Evolutionary conservation across 75 land plant genomes (phyloP).

Genomic region (Azolla pinnata): DNA sequence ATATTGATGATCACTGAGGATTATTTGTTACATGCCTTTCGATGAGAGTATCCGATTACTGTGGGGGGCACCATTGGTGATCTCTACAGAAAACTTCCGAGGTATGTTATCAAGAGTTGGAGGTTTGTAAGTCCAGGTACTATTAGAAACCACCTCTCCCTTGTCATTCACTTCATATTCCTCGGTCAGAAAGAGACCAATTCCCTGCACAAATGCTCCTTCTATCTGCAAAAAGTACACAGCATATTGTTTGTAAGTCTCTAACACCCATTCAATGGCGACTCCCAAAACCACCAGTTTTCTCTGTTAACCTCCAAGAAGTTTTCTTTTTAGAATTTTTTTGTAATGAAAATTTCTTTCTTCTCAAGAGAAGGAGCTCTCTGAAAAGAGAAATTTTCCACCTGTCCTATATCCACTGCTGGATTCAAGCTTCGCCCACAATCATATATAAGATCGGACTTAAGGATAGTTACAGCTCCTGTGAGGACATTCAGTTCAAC

Average conservation of each 20-base stretch:
- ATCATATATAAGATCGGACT: conserved; percentile 63
- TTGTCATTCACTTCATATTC: conserved; percentile 18
- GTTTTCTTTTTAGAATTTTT: no score
- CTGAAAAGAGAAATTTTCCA: conserved; percentile 3
- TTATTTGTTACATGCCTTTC: conserved; percentile 46
- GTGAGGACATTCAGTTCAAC: conserved; percentile 79
- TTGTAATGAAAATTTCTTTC: not conserved
- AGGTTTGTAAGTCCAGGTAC: conserved; percentile 48
- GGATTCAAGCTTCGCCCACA: conserved; percentile 92
- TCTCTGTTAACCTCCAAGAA: no score
- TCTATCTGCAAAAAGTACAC: conserved; percentile 55
- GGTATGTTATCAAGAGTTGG: conserved; percentile 85
- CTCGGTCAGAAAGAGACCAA: conserved; percentile 20
- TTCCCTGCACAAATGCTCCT: conserved; percentile 95
- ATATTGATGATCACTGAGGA: not conserved
- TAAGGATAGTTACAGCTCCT: conserved; percentile 62
- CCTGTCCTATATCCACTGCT: conserved; percentile 95
- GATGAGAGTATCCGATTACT: conserved; percentile 69
- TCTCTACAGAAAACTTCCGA: conserved; percentile 57
- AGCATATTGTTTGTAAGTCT: no score
- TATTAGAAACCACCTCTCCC: conserved; percentile 29
- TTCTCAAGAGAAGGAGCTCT: not conserved
- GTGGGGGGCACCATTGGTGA: conserved; percentile 67
- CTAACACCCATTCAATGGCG: no score
- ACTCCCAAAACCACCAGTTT: no score